Conservation (phyloP, 176 grass and related monocot genomes). For the Avena eriantha region DNA sequence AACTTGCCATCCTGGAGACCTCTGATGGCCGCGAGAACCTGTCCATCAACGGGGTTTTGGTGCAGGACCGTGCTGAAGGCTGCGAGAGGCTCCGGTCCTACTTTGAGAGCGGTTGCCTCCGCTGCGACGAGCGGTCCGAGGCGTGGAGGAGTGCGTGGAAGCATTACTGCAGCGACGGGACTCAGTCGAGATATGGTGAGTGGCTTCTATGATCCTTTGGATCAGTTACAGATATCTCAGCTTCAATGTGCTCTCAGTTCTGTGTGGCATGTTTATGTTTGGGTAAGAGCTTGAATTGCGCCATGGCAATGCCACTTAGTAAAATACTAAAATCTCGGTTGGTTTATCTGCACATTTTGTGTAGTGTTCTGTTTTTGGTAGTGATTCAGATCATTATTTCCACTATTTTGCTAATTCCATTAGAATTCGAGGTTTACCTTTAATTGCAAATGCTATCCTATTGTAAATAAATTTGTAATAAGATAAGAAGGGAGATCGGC, state of each 20-base stretch:
- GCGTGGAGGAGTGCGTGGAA: conserved; percentile 50
- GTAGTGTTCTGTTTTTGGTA: not conserved
- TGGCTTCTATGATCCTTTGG: conserved; percentile 26
- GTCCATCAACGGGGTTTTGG: conserved; percentile 59
- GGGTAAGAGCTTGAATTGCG: not conserved
- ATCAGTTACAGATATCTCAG: not conserved
- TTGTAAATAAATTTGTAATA: not conserved
- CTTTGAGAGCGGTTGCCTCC: conserved; percentile 66
- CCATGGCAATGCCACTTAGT: not conserved
- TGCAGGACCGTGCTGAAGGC: conserved; percentile 58
- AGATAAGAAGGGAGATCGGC: not conserved
- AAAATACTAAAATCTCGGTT: not conserved
- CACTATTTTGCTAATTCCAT: not conserved
- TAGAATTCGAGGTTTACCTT: not conserved
- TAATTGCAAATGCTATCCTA: not conserved
- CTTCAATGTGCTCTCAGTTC: not conserved
- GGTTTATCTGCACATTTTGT: not conserved
- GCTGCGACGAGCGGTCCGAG: conserved; percentile 47
- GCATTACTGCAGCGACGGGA: conserved; percentile 60
- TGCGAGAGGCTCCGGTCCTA: conserved; percentile 73
- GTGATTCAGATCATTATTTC: not conserved
- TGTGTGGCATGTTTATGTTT: not conserved
- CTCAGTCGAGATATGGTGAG: conserved; percentile 53
- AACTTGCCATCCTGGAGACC: conserved; percentile 52
- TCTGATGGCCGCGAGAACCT: conserved; percentile 51